phyloP scores from a whole-genome alignment of 2,329 filamentous ascomycete species.

The Leptographium lundbergii region DNA sequence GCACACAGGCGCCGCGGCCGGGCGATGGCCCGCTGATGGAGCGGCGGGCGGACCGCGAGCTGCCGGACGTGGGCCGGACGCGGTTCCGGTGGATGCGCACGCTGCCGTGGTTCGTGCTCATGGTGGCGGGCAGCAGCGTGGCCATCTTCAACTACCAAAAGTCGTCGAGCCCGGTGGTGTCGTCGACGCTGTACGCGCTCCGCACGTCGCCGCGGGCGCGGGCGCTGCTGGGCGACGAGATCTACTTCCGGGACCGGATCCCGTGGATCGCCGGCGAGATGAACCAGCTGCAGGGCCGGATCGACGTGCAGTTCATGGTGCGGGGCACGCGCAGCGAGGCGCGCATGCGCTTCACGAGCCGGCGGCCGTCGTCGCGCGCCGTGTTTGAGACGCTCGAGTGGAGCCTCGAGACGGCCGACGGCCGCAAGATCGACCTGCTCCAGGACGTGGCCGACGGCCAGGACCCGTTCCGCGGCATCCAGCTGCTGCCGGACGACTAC shows the following conservation, averaged over 20 bases:
- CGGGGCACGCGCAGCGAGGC: slow-evolving; percentile 62
- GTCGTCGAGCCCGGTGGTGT: slow-evolving; percentile 73
- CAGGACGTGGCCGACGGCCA: slow-evolving; percentile 34
- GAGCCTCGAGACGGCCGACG: slow-evolving; percentile 61
- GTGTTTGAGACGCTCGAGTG: slow-evolving; percentile 83
- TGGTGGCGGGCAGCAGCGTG: slow-evolving; percentile 58
- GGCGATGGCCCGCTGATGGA: slow-evolving; percentile 54
- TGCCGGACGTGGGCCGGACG: slow-evolving; percentile 39
- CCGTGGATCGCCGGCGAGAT: slow-evolving; percentile 79
- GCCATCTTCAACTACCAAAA: slow-evolving; percentile 99
- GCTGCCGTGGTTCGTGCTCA: slow-evolving; percentile 65
- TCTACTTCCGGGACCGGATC: slow-evolving; percentile 67
- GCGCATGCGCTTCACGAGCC: slow-evolving; percentile 69
- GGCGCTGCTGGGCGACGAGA: slow-evolving; percentile 70
- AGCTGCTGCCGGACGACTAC: slow-evolving; percentile 11
- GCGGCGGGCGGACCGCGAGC: slow-evolving; percentile 50
- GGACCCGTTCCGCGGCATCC: slow-evolving; percentile 11
- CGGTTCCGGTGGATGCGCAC: slow-evolving; percentile 55
- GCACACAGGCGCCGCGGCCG: slow-evolving; percentile 42
- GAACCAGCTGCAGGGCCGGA: slow-evolving; percentile 84
- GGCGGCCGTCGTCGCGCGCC: slow-evolving; percentile 45
- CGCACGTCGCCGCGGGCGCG: slow-evolving; percentile 67
- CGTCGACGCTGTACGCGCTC: slow-evolving; percentile 80
- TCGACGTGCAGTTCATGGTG: slow-evolving; percentile 78
- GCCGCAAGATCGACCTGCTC: slow-evolving; percentile 56